Base-by-base conservation (phyloP, 2,329 filamentous ascomycete genomes). In the Scedosporium aurantiacum region DNA sequence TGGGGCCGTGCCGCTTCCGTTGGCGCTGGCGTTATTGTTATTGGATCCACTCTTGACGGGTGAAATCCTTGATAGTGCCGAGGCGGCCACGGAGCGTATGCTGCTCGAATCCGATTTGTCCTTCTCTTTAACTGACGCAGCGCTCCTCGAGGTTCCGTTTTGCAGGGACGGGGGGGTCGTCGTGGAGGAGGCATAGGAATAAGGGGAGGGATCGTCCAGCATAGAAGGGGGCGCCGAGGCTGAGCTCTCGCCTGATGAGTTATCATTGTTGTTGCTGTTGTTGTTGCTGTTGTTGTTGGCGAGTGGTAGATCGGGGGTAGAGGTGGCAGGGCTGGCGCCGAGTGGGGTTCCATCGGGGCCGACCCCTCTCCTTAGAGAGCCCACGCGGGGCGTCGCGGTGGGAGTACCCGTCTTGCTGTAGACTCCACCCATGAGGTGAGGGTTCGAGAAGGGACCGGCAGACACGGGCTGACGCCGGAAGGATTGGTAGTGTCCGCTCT, bases 401-500 rank as follows among this genome's bases (percentile, higher is more conserved):
- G 78, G 78, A 65, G 83, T 78, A 63, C 83, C 79, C 59, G 83
- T 75, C 68, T 78, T 80, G 71, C 87, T 90, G 69, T 90, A 93
- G 40, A 87, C 84, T 5, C 85, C 87, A 43, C 89, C 89, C 73
- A 96, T 93, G 0, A 85, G 86, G 66, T 89, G 87, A 0, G 89
- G 85, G 6, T 93, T 97, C 1, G 90, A 89, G 70, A 86, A 97
- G 0, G 92, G 92, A 2, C 88, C 77, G 58, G 87, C 84, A 7
- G 63, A 61, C 7, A 90, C 75, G 63, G 90, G 88, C 73, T 97
- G 94, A 43, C 94, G 84, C 40, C 94, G 83, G 73, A 97, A 97
- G 0, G 91, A 93, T 72, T 99, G 94, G 75, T 99, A 99, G 71
- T 99, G 94, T 0, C 94, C 94, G 68, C 91, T 96, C 70, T 96